Evolutionary conservation across 2,329 filamentous ascomycete genomes (phyloP), one percentile per base, ranked within the genome.

Genomic region (Alternaria brassicae): DNA sequence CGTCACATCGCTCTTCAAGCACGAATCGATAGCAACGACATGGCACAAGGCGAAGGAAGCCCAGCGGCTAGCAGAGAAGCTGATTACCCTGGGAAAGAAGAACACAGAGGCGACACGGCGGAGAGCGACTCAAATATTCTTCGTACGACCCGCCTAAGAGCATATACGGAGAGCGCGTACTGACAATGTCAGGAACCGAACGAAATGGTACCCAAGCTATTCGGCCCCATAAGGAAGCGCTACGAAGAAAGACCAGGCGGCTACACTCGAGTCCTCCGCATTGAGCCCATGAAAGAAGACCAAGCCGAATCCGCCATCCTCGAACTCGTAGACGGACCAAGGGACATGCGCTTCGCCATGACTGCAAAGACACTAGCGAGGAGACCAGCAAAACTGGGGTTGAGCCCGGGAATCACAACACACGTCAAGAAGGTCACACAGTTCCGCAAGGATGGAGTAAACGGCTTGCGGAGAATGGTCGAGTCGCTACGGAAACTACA

Each of bases 41-140:
- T 97, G 91, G 85, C 89, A 90, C 77, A 98, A 98, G 82, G 95
- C 95, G 47, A 99, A 98, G 81, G 95, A 99, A 82, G 91, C 95
- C 19, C 95, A 99, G 81, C 86, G 91, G 41, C 79, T 98, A 69
- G 95, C 93, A 7, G 95, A 99, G 77, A 96, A 96, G 83, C 84
- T 98, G 68, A 93, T 99, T 72, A 97, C 93, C 4, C 79, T 97
- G 70, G 94, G 91, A 19, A 99, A 98, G 86, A 91, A 89, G 81
- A 92, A 97, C 78, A 96, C 94, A 39, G 89, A 93, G 73, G 91
- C 92, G 19, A 90, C 89, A 61, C 85, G 87, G 77, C 85, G 88
- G 75, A 87, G 86, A 68, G 94, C 93, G n/a, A 82, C 89, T 71
- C 87, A 86, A 37, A 93, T 93, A 71, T 89, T 99, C 77, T 98